Evolutionary conservation across 305 asterid genomes (phyloP).

Genomic region (Fraxinus greggii): DNA sequence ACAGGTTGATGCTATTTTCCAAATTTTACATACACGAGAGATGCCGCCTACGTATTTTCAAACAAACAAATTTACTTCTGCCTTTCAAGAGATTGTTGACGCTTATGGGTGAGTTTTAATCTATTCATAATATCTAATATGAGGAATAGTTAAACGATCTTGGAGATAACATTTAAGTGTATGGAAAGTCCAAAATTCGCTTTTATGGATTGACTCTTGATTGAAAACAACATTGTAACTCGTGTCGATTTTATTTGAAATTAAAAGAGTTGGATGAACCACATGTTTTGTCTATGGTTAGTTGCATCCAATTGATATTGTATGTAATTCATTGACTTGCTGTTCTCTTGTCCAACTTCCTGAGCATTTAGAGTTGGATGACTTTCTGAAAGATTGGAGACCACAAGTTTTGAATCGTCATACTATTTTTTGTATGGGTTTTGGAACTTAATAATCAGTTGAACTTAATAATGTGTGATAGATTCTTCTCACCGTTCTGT

Average conservation of each 20-base stretch:
- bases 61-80: conserved; percentile 86
- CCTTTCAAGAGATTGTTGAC: conserved; percentile 94
- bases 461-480: neutral
- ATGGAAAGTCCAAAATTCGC: neutral
- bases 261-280: conserved; percentile 9
- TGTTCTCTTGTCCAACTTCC: conserved; percentile 11
- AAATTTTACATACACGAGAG: conserved; percentile 82
- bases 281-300: neutral
- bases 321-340: neutral
- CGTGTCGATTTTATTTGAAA: neutral
- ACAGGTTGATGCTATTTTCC: conserved; percentile 92
- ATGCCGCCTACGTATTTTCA: conserved; percentile 92
- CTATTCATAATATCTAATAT: conserved; percentile 12
- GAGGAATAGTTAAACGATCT: neutral
- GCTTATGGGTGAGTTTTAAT: conserved; percentile 90
- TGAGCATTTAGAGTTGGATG: conserved; percentile 17
- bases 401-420: neutral
- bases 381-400: neutral
- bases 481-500: neutral
- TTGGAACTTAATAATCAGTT: neutral
- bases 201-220: conserved; percentile 1
- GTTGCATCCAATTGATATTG: neutral
- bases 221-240: conserved; percentile 7
- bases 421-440: neutral
- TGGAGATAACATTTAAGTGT: neutral